phyloP scores from a whole-genome alignment of 192 early-diverging fungal species.

The Ambispora gerdemannii region DNA sequence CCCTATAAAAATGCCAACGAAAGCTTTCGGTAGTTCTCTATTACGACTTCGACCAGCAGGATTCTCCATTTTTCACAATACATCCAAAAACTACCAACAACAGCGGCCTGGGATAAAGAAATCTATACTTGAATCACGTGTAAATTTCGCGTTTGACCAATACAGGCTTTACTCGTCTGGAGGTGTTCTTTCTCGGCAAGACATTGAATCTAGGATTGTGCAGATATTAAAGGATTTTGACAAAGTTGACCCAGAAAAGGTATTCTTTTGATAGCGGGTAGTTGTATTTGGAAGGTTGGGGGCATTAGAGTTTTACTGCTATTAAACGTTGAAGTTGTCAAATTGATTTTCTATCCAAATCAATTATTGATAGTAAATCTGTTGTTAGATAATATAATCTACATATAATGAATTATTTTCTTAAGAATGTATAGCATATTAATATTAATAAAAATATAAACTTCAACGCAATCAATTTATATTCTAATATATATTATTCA shows the following conservation, averaged over 20 bases:
- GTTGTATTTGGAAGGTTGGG: neutral
- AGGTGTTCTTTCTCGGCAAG: constrained; percentile 60
- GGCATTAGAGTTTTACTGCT: neutral
- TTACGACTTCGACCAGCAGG: constrained; percentile 11
- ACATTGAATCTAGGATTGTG: constrained; percentile 84
- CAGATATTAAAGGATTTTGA: constrained; percentile 92
- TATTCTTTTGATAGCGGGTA: constrained; percentile 39
- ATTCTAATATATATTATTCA: too few species aligned
- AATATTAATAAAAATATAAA: too few species aligned
- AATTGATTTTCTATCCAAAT: too few species aligned
- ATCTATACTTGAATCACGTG: neutral
- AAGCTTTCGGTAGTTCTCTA: too few species aligned
- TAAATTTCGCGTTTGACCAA: neutral
- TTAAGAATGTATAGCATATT: too few species aligned
- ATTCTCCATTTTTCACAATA: constrained; percentile 2
- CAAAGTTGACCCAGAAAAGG: constrained; percentile 91
- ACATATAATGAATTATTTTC: too few species aligned
- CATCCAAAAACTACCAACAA: neutral
- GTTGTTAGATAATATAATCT: too few species aligned
- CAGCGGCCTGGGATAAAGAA: neutral
- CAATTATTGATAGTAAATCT: too few species aligned
- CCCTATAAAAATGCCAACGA: too few species aligned
- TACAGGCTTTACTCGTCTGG: constrained; percentile 60
- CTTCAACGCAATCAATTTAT: neutral
- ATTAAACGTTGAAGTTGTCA: too few species aligned